phyloP scores from a whole-genome alignment of 192 early-diverging fungal genomes.

The Backusella australiensis region DNA sequence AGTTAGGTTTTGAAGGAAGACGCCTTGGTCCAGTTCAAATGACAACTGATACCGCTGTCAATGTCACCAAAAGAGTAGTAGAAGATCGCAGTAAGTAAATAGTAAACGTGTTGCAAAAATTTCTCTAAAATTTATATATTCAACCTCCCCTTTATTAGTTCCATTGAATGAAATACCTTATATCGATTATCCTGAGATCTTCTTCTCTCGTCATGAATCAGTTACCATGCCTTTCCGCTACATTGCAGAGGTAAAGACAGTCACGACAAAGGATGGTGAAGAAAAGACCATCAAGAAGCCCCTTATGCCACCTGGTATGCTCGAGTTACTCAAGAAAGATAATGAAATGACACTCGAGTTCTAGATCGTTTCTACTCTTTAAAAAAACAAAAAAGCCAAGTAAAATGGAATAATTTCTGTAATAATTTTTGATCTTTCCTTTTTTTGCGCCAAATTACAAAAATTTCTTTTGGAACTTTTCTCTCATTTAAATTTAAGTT shows the following conservation, averaged over 20 bases:
- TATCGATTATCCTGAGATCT: slow-evolving; percentile 73
- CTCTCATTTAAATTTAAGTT: neutral
- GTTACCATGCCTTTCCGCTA: slow-evolving; percentile 84
- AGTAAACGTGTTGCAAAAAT: neutral
- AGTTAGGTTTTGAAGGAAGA: slow-evolving; percentile 65
- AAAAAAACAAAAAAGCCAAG: slow-evolving; percentile 1
- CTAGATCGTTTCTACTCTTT: neutral
- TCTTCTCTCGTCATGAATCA: slow-evolving; percentile 63
- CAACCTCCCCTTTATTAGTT: slow-evolving; percentile 24
- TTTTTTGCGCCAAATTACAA: neutral
- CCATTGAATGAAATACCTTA: slow-evolving; percentile 62
- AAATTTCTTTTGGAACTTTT: neutral
- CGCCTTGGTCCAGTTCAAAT: slow-evolving; percentile 78
- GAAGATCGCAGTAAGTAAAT: slow-evolving; percentile 52
- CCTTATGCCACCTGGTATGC: slow-evolving; percentile 70
- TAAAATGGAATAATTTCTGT: neutral
- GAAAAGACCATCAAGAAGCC: slow-evolving; percentile 47
- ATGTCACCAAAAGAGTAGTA: slow-evolving; percentile 66
- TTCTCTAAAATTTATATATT: neutral
- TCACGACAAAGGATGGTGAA: slow-evolving; percentile 37
- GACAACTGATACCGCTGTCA: slow-evolving; percentile 84
- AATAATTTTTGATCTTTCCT: neutral
- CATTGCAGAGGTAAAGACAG: slow-evolving; percentile 44
- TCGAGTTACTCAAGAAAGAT: slow-evolving; percentile 68
- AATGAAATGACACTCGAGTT: slow-evolving; percentile 59